Evolutionary conservation across 148 eudicot species (phyloP).

Genomic region (Cornus controversa): DNA sequence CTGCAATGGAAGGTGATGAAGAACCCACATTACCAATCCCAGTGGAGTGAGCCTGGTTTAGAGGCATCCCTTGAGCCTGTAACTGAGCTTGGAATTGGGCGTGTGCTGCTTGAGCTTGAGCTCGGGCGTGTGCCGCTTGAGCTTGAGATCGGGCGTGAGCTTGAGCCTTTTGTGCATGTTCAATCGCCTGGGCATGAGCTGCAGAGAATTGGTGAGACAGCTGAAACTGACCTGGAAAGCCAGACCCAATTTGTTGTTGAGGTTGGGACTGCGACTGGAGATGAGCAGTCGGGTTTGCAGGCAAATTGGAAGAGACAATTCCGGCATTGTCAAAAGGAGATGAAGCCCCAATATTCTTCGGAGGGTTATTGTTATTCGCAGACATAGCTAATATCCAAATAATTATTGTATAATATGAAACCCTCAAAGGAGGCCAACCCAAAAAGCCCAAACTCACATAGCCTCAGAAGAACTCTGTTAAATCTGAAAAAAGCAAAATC

Average conservation of each 20-base stretch:
- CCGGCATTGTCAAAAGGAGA: slow-evolving; percentile 65
- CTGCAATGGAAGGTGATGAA: slow-evolving; percentile 23
- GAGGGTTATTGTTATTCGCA: slow-evolving; percentile 56
- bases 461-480: neutral
- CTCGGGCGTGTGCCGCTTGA: slow-evolving; percentile 51
- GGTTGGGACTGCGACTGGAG: slow-evolving; percentile 45
- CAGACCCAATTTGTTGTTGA: slow-evolving; percentile 61
- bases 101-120: slow-evolving; percentile 50
- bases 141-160: slow-evolving; percentile 46
- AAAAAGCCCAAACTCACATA: slow-evolving; percentile 9
- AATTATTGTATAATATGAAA: neutral
- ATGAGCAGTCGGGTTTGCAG: slow-evolving; percentile 44
- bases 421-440: slow-evolving; percentile 13
- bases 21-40: slow-evolving; percentile 46
- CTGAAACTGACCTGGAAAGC: slow-evolving; percentile 58
- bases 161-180: slow-evolving; percentile 47
- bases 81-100: slow-evolving; percentile 65
- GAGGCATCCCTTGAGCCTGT: slow-evolving; percentile 64
- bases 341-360: slow-evolving; percentile 52
- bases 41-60: slow-evolving; percentile 47
- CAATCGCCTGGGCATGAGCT: slow-evolving; percentile 55
- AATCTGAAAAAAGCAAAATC: slow-evolving; percentile 10
- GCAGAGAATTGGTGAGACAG: slow-evolving; percentile 48
- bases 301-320: slow-evolving; percentile 49
- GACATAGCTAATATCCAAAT: slow-evolving; percentile 44